Base-by-base conservation (phyloP, 78 protist species). In the Dictyostelium purpureum region DNA sequence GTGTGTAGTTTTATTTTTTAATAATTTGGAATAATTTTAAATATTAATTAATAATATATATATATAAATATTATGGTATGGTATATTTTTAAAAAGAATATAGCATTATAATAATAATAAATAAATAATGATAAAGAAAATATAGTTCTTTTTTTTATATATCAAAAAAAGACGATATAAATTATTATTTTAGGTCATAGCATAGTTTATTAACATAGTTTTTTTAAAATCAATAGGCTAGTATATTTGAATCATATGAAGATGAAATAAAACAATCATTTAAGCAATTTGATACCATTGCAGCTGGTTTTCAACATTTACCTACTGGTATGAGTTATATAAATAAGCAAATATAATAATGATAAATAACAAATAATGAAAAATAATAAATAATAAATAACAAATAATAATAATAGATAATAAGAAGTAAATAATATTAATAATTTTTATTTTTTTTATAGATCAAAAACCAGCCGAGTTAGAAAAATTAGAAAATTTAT, bases 211-310 rank as follows among this genome's bases (percentile, higher is more conserved):
- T n/a, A n/a, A n/a, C n/a, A n/a, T n/a, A n/a, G n/a, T 24, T 56
- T 52, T 19, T 24, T 57, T 10, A 26, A 57, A 26, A 26, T 31
- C 4, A n/a, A 35, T 45, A 71, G 78, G 33, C 71, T 33, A 54
- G 61, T 69, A 38, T 82, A 35, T 85, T 85, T 45, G 91, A 85
- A 85, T 85, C 91, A 56, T 85, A 85, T 73, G 91, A 85, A 45
- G 91, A 73, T 24, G 91, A 85, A 24, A 85, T 85, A n/a, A 85
- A 73, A 24, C 4, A 18, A 42, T 70, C 73, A 9, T 85, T 85
- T 73, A 70, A 42, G 59, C 75, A 73, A 56, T 85, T 85, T 71
- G 91, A 85, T 57, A 71, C 70, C 52, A 85, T 85, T 37, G 59
- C 52, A 42, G 56, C 43, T 47, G 70, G 52, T 40, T 85, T 73